A percentile compares a stretch with the other conserved stretches of the same genome.
Conservation (phyloP, 345 rosid species). For the Citrus mangshanensis region DNA sequence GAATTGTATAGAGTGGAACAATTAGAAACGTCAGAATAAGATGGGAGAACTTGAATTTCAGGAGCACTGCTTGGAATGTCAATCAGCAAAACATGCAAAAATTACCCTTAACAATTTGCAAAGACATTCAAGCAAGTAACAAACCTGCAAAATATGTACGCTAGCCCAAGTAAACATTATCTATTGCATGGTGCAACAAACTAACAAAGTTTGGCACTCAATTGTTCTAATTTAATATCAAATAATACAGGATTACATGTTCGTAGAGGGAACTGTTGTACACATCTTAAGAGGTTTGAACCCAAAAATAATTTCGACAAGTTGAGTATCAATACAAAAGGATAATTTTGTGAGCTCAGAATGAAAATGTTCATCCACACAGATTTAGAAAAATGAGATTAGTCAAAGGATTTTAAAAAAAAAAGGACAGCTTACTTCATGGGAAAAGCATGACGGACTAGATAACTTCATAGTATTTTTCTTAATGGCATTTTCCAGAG, state of each 20-base stretch:
- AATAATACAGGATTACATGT: neutral
- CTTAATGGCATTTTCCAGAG: slow-evolving; percentile 53
- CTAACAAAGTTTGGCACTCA: slow-evolving; percentile 1
- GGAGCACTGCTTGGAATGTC: neutral
- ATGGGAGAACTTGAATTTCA: neutral
- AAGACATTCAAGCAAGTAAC: too few species aligned
- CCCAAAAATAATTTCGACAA: neutral
- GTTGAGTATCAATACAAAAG: neutral
- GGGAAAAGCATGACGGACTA: slow-evolving; percentile 46
- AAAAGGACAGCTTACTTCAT: slow-evolving; percentile 37
- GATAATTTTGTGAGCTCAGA: neutral
- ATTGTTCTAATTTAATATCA: neutral
- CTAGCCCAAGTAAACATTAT: neutral
- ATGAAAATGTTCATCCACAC: neutral
- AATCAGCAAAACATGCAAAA: neutral
- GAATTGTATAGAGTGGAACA: neutral
- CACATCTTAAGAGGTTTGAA: neutral
- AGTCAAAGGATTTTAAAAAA: neutral
- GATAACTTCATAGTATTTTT: slow-evolving; percentile 50
- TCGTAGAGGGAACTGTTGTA: neutral
- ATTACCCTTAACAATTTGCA: neutral
- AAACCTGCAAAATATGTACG: too few species aligned
- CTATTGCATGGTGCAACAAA: neutral
- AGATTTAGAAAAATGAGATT: neutral
- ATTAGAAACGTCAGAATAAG: neutral